Percentiles rank a stretch among this genome's conserved stretches.
phyloP scores from a whole-genome alignment of 371 early-diverging fungal genomes.

The Mucor mucedo region DNA sequence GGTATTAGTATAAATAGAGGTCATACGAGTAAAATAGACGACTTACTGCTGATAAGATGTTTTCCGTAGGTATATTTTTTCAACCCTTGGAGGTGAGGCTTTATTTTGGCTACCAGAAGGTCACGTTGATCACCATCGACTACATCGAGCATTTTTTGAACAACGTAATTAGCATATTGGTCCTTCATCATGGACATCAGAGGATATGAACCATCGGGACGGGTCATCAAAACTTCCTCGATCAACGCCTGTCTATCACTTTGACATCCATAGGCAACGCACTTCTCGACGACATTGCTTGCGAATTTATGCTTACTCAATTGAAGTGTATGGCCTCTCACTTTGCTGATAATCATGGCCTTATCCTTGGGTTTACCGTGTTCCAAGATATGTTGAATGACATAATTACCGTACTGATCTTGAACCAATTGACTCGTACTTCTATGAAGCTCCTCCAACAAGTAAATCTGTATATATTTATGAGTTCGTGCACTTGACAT shows the following conservation, averaged over 20 bases:
- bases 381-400: conserved; percentile 99
- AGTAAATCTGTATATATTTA: conserved; percentile 54
- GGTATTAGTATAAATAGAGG: not conserved
- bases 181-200: conserved; percentile 97
- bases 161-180: conserved; percentile 99
- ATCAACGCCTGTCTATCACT: conserved; percentile 83
- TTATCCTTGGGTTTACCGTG: conserved; percentile 89
- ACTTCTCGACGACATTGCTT: conserved; percentile 98
- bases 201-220: conserved; percentile 79
- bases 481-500: not conserved
- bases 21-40: not conserved
- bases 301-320: conserved; percentile 99
- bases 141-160: conserved; percentile 99
- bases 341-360: conserved; percentile 83
- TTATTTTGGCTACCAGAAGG: conserved; percentile 82
- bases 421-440: conserved; percentile 92
- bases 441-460: conserved; percentile 92
- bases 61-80: conserved; percentile 98
- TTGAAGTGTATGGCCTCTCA: conserved; percentile 89
- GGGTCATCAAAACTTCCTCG: conserved; percentile 83
- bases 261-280: conserved; percentile 79
- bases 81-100: conserved; percentile 86
- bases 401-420: conserved; percentile 99
- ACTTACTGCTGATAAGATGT: conserved; percentile 84
- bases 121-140: conserved; percentile 89